Base-by-base conservation (phyloP, 129 eudicot genomes). In the Rutidosis leptorrhynchoides region DNA sequence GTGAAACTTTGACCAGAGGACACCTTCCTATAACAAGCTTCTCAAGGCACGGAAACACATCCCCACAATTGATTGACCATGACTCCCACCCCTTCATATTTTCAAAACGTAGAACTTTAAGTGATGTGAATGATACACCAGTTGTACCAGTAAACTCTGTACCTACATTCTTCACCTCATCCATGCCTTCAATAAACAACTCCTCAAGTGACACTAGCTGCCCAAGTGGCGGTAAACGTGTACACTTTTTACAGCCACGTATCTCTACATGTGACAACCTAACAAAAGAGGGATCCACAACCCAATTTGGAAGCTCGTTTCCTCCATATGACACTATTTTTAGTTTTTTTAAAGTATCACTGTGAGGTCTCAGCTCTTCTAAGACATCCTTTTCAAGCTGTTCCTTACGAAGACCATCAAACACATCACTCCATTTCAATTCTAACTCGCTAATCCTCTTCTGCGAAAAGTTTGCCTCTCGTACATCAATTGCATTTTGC, bases 81-180 rank as follows among this genome's bases (percentile, higher is more conserved):
- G 49, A 64, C 61, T 64, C 58, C 85, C 82, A 80, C 42, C 67
- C 62, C 0, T 56, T 15, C 88, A 83, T 83, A 61, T 55, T 3
- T 4, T 2, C 20, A 24, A 83, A 79, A 21, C 78, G 2, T 46
- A 79, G 58, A 22, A 45, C 28, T 71, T 79, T 77, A 37, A 79
- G 81, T 64, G 74, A 62, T 7, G 78, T 73, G 20, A 78, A 81
- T n/a, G 78, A 77, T 29, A 8, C 12, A 28, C n/a, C n/a, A n/a
- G n/a, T n/a, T 1, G 33, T 57, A 16, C 62, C 30, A 79, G 61
- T 20, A 0, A 61, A 46, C 69, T 61, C 68, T 20, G 10, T 10
- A 22, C 69, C 69, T 12, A 71, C 26, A 29, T 9, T 32, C 21
- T 71, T 71, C 20, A 48, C 35, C 20, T 2, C 65, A 24, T 69